Conservation (phyloP, 1,139 yeast species). For the Yamadazyma pseudoaaseri region DNA sequence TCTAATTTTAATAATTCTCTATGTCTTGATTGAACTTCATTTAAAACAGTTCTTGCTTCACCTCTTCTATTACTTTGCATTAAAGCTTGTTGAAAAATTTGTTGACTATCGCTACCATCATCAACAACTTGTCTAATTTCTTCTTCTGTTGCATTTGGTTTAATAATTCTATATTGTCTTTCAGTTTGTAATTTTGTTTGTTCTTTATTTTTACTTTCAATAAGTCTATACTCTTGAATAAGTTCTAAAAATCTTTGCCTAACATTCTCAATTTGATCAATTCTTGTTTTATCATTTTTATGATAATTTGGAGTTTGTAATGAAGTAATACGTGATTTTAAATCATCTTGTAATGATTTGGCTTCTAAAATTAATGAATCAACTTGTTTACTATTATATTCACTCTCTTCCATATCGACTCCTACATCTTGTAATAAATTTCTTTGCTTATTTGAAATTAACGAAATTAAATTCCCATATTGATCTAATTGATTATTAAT, state of each 20-base stretch:
- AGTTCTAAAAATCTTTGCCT: slow-evolving; percentile 82
- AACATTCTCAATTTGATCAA: slow-evolving; percentile 86
- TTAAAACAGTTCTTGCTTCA: slow-evolving; percentile 91
- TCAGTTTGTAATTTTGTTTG: slow-evolving; percentile 86
- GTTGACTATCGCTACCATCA: slow-evolving; percentile 75
- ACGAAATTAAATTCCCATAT: slow-evolving; percentile 72
- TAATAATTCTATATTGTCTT: slow-evolving; percentile 88
- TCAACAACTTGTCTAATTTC: slow-evolving; percentile 84
- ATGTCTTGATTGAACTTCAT: slow-evolving; percentile 96
- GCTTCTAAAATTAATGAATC: slow-evolving; percentile 80
- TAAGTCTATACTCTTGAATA: slow-evolving; percentile 82
- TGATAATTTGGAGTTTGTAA: slow-evolving; percentile 67
- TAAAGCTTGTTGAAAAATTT: slow-evolving; percentile 91
- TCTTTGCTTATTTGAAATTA: slow-evolving; percentile 79
- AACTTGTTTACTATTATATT: slow-evolving; percentile 69
- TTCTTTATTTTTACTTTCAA: slow-evolving; percentile 85
- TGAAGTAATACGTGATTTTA: slow-evolving; percentile 73
- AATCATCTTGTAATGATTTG: slow-evolving; percentile 68
- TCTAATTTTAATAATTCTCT: slow-evolving; percentile 93
- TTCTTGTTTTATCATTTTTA: slow-evolving; percentile 72
- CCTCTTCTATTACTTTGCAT: slow-evolving; percentile 93
- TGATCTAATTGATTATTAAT: slow-evolving; percentile 79
- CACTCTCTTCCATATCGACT: slow-evolving; percentile 74
- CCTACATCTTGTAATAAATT: slow-evolving; percentile 75
- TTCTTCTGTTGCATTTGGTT: slow-evolving; percentile 87